Base-by-base conservation (phyloP, 148 eudicot species). In the Chenopodium quinoa region DNA sequence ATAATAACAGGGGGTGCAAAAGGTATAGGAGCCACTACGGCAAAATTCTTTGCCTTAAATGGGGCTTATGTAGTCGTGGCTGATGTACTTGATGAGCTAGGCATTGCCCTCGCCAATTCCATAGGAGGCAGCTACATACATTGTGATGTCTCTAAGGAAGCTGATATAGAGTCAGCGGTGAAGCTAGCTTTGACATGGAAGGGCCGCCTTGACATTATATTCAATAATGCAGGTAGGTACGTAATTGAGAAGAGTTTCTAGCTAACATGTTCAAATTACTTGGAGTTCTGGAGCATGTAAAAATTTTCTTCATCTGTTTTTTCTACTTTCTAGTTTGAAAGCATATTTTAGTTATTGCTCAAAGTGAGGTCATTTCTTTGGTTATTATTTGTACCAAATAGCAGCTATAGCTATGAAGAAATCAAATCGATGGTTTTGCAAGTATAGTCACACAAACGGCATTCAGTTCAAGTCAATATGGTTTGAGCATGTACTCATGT, bases 1-100 rank as follows among this genome's bases (percentile, higher is more conserved):
- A 77, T 96, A 0, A 80, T 93, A 84, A 96, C 99, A 0, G 99
- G 99, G 6, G 97, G 92, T 1, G 98, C 98, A 75, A 85, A 95
- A 85, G 99, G 99, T 69, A 96, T 96, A 9, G 99, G 99, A 82
- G 98, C 86, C 2, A 91, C 95, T 32, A 90, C 92, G 0, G 91
- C 95, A 1, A 86, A 77, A 81, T 71, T 90, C 25, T 91, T 96
- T 47, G 90, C 97, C 3, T 77, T 75, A 25, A 80, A 92, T 66
- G 98, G 98, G 44, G 99, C 99, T 50, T 60, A 89, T 58, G 93
- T 96, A 1, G 86, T 93, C 6, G 82, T 96, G 7, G 98, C 97
- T 0, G 98, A 96, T 63, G 75, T 93, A 64, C 91, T 90, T 9
- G 97, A 96, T 17, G 94, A 92, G 19, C 79, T 79, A 0, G 99